Evolutionary conservation across 2,329 filamentous ascomycete genomes (phyloP), one percentile per base, ranked within the genome.

Genomic region (Chalaropsis thielavioides): DNA sequence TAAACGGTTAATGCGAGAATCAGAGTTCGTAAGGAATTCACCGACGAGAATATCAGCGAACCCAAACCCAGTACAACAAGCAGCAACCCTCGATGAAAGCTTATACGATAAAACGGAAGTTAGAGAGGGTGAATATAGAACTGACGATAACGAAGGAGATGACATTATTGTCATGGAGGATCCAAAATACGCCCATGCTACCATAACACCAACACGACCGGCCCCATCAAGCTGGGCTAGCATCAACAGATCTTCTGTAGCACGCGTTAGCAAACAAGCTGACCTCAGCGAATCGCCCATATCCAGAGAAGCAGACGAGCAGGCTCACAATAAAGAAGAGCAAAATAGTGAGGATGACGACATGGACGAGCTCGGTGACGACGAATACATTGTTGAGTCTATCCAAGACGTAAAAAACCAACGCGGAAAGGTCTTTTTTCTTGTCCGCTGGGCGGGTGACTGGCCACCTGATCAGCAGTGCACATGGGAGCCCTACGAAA

Each of bases 391-490:
- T 13, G 78, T 82, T 1, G 73, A 79, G 56, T 71, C 74, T 1
- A 71, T 82, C 1, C 76, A 79, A 66, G 77, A 71, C n/a, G 73
- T 78, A 65, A 72, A 75, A 3, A 71, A 75, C 49, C 71, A 77
- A 0, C 72, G 75, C 13, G 75, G 75, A 3, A 70, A 69, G 1
- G 77, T 78, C 2, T 76, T 75, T 66, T 84, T 81, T 70, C 74
- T 77, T 38, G 80, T 84, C 0, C 76, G 78, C 6, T 84, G 82
- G 82, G 77, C 77, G 56, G 82, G 82, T 7, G 72, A 81, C 66
- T 84, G 82, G 82, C 80, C 81, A 0, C 72, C 75, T 0, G 78
- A 78, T 8, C 76, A 83, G 69, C 83, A 84, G 64, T 80, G 80
- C 0, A 80, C 81, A 0, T 84, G 82, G 82, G 82, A 84, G 69